A percentile compares a stretch with the other conserved stretches of the same genome.
Evolutionary conservation across 345 rosid genomes (phyloP).

Genomic region (Noccaea bulbosa): DNA sequence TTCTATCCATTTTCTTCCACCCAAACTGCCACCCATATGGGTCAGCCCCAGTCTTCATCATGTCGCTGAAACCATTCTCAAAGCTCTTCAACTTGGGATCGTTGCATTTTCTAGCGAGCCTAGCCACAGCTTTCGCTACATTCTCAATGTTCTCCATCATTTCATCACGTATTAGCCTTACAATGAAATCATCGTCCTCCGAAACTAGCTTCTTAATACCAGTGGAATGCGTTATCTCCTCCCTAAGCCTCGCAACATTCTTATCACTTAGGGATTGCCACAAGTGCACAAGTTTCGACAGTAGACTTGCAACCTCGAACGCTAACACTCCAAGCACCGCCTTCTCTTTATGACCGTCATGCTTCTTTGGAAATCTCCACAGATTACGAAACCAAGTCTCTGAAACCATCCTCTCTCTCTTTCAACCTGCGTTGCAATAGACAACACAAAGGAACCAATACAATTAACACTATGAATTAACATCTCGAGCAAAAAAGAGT

Average conservation of each 20-base stretch:
- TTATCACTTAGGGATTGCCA: conserved; percentile 93
- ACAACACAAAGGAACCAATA: not conserved
- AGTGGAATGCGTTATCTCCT: conserved; percentile 60
- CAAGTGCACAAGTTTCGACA: conserved; percentile 83
- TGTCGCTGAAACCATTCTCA: conserved; percentile 57
- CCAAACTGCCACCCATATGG: conserved; percentile 76
- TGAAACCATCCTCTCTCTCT: conserved; percentile 59
- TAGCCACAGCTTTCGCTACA: conserved; percentile 70
- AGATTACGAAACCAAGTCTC: conserved; percentile 91
- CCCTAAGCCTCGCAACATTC: conserved; percentile 71
- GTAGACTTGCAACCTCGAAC: conserved; percentile 83
- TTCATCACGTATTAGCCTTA: conserved; percentile 63
- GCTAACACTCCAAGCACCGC: conserved; percentile 76
- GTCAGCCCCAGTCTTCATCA: conserved; percentile 61
- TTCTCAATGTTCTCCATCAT: conserved; percentile 66
- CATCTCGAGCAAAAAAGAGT: conserved; percentile 1
- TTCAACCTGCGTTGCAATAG: conserved; percentile 31
- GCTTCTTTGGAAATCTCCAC: conserved; percentile 71
- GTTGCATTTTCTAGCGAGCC: conserved; percentile 72
- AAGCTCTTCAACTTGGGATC: conserved; percentile 71
- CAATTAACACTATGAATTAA: conserved; percentile 10
- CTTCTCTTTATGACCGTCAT: conserved; percentile 61
- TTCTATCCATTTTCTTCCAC: conserved; percentile 80
- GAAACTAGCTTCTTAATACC: conserved; percentile 88
- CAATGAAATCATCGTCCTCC: conserved; percentile 75